Conservation (phyloP, 2,329 filamentous ascomycete species). For the Clonostachys sp. region DNA sequence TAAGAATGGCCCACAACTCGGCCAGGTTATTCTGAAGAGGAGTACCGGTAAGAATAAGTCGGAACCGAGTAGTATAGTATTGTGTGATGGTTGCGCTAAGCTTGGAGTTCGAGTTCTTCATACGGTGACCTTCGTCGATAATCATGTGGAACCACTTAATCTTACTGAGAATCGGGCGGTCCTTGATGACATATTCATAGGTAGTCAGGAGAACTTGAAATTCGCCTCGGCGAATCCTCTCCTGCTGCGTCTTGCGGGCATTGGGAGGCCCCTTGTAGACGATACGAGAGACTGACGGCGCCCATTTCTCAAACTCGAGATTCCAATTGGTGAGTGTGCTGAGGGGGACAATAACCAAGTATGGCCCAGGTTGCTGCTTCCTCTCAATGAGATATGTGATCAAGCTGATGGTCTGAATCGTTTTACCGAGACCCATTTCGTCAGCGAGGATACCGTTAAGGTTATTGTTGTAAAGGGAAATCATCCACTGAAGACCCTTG, state of each 20-base stretch:
- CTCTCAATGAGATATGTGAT: constrained; percentile 96
- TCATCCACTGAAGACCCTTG: constrained; percentile 99
- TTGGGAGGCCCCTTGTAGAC: constrained; percentile 97
- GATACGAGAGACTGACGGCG: constrained; percentile 77
- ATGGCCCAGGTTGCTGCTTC: constrained; percentile 88
- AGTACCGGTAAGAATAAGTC: constrained; percentile 94
- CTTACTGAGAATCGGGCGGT: constrained; percentile 90
- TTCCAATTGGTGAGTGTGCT: constrained; percentile 99
- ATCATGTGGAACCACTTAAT: constrained; percentile 99
- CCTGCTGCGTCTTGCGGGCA: constrained; percentile 82
- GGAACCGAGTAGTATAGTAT: constrained; percentile 93
- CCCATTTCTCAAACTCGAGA: constrained; percentile 98
- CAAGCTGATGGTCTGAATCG: constrained; percentile 96
- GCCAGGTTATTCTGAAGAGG: constrained; percentile 95
- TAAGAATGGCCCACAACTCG: constrained; percentile 95
- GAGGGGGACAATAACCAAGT: constrained; percentile 92
- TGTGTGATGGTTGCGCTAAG: constrained; percentile 90
- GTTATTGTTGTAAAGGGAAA: constrained; percentile 99
- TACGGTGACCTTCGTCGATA: constrained; percentile 97
- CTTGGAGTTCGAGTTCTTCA: constrained; percentile 98
- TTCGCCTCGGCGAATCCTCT: constrained; percentile 87
- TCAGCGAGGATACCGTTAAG: constrained; percentile 97
- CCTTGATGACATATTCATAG: constrained; percentile 99
- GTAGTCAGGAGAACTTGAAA: constrained; percentile 97
- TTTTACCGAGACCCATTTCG: constrained; percentile 99